Conservation (phyloP, 164 flowering plant species). For the Vitis riparia region DNA sequence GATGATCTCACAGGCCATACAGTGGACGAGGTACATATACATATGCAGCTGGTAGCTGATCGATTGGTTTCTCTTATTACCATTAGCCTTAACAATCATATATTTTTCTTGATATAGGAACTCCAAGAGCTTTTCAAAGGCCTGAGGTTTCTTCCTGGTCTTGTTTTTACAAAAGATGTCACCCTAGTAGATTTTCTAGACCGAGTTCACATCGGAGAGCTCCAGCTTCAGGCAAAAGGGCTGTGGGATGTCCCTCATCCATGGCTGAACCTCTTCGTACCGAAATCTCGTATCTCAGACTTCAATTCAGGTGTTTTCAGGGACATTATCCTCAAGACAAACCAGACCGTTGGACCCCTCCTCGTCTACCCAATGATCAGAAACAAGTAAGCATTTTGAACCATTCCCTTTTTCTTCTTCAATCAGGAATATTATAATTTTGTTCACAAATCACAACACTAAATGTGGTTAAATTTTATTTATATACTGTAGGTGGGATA, state of each 20-base stretch:
- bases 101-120: conserved; percentile 40
- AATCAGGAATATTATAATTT: neutral
- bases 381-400: conserved; percentile 47
- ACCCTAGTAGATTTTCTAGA: conserved; percentile 53
- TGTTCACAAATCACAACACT: neutral
- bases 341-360: conserved; percentile 44
- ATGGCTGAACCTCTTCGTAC: conserved; percentile 83
- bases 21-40: conserved; percentile 41
- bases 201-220: conserved; percentile 62
- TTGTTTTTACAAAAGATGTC: conserved; percentile 53
- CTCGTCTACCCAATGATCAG: conserved; percentile 71
- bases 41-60: neutral
- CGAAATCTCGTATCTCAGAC: conserved; percentile 57
- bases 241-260: conserved; percentile 92
- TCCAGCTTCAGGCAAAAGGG: conserved; percentile 53
- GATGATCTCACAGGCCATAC: conserved; percentile 25
- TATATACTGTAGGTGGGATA: conserved; percentile 73
- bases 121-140: conserved; percentile 38
- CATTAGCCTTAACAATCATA: neutral
- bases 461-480: neutral
- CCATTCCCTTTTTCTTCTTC: neutral
- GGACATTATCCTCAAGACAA: conserved; percentile 44
- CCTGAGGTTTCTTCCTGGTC: conserved; percentile 43
- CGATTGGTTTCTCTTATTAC: neutral
- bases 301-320: conserved; percentile 59